Evolutionary conservation across 129 eudicot species (phyloP).

Genomic region (Silybum marianum): DNA sequence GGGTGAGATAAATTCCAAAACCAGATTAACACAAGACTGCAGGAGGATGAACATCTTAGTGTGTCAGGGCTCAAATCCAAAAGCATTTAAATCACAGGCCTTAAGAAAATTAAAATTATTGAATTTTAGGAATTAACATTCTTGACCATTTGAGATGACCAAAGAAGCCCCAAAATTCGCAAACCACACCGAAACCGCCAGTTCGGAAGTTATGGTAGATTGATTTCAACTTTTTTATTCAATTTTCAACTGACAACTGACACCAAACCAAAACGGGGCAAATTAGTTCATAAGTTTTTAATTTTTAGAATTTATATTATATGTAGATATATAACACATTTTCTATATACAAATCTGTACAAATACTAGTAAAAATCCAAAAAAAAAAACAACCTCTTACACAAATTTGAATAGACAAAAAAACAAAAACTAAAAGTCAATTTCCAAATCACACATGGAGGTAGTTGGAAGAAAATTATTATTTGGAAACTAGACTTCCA

Average conservation of each 20-base stretch:
- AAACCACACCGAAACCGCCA: background rate
- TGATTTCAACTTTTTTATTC: background rate
- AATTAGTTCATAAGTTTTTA: background rate
- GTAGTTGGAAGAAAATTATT: background rate
- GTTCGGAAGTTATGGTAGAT: background rate
- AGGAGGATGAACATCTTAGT: background rate
- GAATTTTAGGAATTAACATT: background rate
- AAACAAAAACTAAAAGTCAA: background rate
- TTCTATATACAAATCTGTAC: background rate
- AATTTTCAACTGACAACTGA: background rate
- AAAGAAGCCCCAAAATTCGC: background rate
- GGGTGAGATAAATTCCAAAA: slow-evolving; percentile 66
- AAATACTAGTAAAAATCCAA: background rate
- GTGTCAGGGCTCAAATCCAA: background rate
- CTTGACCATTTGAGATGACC: background rate
- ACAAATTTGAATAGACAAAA: background rate
- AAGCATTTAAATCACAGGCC: background rate
- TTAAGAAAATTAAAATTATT: background rate
- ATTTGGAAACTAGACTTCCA: background rate
- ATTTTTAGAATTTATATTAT: background rate
- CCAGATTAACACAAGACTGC: slow-evolving; percentile 66
- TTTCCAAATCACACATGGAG: background rate
- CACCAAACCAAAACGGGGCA: background rate
- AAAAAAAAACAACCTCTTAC: background rate
- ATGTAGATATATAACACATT: background rate